phyloP scores from a whole-genome alignment of 306 rosid genomes.

The Hippophae gyantsensis region DNA sequence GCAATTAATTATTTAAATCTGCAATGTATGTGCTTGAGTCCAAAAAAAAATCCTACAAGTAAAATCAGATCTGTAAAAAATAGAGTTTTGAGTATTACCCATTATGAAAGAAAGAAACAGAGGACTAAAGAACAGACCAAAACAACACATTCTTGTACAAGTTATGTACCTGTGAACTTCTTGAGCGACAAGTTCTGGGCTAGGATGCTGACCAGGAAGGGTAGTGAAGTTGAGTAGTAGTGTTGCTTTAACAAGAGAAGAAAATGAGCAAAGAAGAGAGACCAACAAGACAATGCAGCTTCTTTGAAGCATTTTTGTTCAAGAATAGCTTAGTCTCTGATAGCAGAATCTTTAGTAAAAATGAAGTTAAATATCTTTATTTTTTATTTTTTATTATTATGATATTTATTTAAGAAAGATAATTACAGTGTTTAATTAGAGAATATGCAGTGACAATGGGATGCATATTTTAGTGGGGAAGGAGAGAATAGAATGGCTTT shows the following conservation, averaged over 20 bases:
- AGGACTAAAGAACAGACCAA: neutral
- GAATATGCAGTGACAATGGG: neutral
- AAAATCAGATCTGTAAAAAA: neutral
- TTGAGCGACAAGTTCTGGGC: conserved; percentile 70
- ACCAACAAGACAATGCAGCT: conserved; percentile 47
- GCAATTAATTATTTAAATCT: too few species aligned
- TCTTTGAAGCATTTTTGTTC: conserved; percentile 37
- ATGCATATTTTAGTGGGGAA: conserved; percentile 4
- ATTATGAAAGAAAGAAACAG: neutral
- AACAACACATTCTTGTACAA: too few species aligned
- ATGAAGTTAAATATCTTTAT: neutral
- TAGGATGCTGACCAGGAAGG: conserved; percentile 79
- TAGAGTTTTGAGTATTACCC: neutral
- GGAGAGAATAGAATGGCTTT: neutral
- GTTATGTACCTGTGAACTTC: conserved; percentile 60
- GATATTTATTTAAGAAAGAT: neutral
- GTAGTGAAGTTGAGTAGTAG: conserved; percentile 64
- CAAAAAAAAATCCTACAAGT: neutral
- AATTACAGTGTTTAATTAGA: neutral
- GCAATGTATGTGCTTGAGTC: too few species aligned
- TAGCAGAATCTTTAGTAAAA: neutral
- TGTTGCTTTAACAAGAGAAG: conserved; percentile 27
- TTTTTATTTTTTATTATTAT: too few species aligned
- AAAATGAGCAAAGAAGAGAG: conserved; percentile 32
- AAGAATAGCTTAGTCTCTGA: conserved; percentile 3